Base-by-base conservation (phyloP, 148 eudicot genomes). In the Rhododendron vialii region DNA sequence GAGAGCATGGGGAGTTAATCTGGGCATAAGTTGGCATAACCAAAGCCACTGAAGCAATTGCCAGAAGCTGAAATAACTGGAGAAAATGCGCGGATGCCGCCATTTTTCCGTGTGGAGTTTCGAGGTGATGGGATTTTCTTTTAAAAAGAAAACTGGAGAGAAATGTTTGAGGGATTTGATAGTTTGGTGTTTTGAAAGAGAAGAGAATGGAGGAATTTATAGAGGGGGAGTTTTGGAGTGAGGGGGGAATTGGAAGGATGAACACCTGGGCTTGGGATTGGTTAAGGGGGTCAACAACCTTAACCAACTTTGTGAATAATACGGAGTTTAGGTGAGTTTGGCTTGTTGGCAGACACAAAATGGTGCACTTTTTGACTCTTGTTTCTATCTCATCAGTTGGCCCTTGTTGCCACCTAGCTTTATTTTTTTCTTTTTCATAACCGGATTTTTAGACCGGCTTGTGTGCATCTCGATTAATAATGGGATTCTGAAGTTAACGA, bases 201-300 rank as follows among this genome's bases (percentile, higher is more conserved):
- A 59, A 28, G 63, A 24, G 77, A 20, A 26, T 38, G 69, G 79
- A 63, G 86, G 86, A 74, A 91, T 90, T 84, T 92, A 91, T 91
- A 92, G 91, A 81, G 41, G 83, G 75, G 28, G 65, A 57, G 5
- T 18, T 57, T 53, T 33, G 55, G 67, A 71, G 87, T 13, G 14
- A 80, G n/a, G 78, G 69, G 75, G 51, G 35, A 57, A 74, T 1
- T 13, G 76, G 47, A 50, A 35, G 59, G 83, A 83, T 83, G 53
- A 81, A 69, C 7, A 83, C 89, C 90, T 91, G 84, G 94, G 93
- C 81, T 82, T 86, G 84, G 88, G 33, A 87, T 90, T 91, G 93
- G 95, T 89, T 92, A 85, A 85, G 94, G 78, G 86, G 95, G 69
- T 91, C 92, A 93, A 88, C 95, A 87, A 93, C 93, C 87, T 88